Percentiles rank a stretch among this genome's conserved stretches.
phyloP scores from a whole-genome alignment of 2,329 filamentous ascomycete genomes.

The Cercospora canescens region DNA sequence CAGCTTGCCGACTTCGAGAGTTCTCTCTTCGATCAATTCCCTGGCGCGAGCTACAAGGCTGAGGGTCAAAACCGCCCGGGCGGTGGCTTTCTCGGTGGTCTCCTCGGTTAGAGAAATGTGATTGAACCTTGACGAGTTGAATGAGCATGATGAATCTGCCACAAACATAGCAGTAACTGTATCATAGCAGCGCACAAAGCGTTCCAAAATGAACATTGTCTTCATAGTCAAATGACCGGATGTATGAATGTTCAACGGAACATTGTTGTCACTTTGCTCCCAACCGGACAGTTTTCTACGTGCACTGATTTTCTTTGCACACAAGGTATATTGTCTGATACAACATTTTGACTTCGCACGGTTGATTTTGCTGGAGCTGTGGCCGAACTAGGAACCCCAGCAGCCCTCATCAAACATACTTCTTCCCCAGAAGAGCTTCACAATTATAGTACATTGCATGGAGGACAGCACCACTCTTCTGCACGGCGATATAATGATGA shows the following conservation, averaged over 20 bases:
- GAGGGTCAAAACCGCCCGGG: background rate
- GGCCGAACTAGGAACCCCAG: background rate
- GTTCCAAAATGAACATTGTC: background rate
- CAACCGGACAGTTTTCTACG: no score
- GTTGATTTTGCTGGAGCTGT: background rate
- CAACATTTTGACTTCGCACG: background rate
- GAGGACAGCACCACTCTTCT: background rate
- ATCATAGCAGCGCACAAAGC: background rate
- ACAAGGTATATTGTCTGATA: background rate
- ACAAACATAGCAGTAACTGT: background rate
- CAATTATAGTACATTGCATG: background rate
- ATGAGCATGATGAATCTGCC: background rate
- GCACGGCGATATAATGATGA: background rate
- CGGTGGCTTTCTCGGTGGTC: background rate
- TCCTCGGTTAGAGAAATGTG: background rate
- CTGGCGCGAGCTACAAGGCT: constrained; percentile 9
- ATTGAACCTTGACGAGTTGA: background rate
- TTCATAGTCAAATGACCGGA: background rate
- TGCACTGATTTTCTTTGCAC: no score
- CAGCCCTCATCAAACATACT: background rate
- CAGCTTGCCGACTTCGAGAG: constrained; percentile 18
- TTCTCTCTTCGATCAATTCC: constrained; percentile 18
- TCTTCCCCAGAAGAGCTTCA: background rate
- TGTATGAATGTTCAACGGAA: background rate
- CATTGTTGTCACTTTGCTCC: no score